These are phyloP conservation scores for Magnaporthiopsis rhizophila DNA, from an alignment of 2,329 filamentous ascomycete species.

Conservation along the genomic window DNA sequence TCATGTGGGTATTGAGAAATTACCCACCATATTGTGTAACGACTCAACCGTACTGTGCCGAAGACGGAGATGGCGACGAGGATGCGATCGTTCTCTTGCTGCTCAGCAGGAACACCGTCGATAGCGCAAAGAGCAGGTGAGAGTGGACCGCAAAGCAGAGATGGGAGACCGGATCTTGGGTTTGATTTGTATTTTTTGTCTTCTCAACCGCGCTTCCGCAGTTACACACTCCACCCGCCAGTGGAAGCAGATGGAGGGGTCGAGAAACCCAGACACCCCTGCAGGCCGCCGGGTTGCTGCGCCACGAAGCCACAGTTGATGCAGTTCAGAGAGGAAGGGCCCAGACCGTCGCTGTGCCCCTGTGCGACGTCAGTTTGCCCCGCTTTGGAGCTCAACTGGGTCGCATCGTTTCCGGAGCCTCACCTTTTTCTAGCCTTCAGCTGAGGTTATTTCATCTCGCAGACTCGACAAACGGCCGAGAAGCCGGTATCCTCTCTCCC, in stretches of 20 bases:
- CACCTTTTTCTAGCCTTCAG: background rate
- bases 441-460: background rate
- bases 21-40: background rate
- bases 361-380: background rate
- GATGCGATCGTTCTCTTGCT: background rate
- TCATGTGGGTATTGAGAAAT: background rate
- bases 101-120: background rate
- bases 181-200: background rate
- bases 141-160: too few species aligned
- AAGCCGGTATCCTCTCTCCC: background rate
- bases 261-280: slow-evolving; percentile 6
- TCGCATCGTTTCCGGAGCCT: background rate
- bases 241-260: slow-evolving; percentile 9
- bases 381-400: background rate
- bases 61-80: background rate
- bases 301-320: background rate
- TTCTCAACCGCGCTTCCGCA: background rate
- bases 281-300: background rate
- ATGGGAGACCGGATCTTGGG: background rate
- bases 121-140: background rate
- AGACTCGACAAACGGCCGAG: background rate
- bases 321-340: background rate
- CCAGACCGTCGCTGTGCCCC: too few species aligned
- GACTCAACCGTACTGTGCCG: background rate
- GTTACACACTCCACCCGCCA: background rate